phyloP scores from a whole-genome alignment of 2,329 filamentous ascomycete species.

The Aspergillus sclerotialis region DNA sequence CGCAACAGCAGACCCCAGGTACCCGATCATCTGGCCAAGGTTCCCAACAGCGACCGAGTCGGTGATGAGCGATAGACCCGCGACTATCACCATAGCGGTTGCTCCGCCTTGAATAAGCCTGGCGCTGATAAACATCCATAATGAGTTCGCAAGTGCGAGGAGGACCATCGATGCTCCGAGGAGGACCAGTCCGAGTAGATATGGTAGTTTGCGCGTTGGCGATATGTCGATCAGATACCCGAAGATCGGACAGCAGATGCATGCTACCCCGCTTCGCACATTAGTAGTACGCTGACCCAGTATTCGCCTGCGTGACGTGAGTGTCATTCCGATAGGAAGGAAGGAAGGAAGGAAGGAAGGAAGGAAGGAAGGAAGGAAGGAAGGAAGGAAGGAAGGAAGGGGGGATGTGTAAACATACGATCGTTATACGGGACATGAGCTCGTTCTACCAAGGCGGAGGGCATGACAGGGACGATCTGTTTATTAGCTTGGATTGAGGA shows the following conservation, averaged over 20 bases:
- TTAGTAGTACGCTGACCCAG: conserved; percentile 24
- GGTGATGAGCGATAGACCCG: conserved; percentile 51
- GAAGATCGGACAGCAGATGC: conserved; percentile 21
- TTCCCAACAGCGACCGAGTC: conserved; percentile 53
- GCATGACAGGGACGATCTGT: conserved; percentile 25
- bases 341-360: too few relatives aligned
- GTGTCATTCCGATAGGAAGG: not conserved
- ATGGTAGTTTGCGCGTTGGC: conserved; percentile 48
- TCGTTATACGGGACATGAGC: conserved; percentile 17
- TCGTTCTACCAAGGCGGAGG: conserved; percentile 18
- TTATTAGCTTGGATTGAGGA: not conserved
- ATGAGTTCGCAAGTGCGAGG: conserved; percentile 44
- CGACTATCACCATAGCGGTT: conserved; percentile 54
- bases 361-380: too few relatives aligned
- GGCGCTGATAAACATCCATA: conserved; percentile 45
- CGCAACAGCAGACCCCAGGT: conserved; percentile 50
- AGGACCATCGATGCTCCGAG: conserved; percentile 50
- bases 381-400: too few relatives aligned
- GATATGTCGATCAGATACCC: conserved; percentile 21
- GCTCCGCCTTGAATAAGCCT: conserved; percentile 53
- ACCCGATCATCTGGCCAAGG: conserved; percentile 56
- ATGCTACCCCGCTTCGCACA: conserved; percentile 20
- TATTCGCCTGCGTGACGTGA: conserved; percentile 14
- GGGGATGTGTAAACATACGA: conserved; percentile 13
- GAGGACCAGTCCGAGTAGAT: conserved; percentile 49